Base-by-base conservation (phyloP, 192 early-diverging fungal species). In the Ambispora gerdemannii region DNA sequence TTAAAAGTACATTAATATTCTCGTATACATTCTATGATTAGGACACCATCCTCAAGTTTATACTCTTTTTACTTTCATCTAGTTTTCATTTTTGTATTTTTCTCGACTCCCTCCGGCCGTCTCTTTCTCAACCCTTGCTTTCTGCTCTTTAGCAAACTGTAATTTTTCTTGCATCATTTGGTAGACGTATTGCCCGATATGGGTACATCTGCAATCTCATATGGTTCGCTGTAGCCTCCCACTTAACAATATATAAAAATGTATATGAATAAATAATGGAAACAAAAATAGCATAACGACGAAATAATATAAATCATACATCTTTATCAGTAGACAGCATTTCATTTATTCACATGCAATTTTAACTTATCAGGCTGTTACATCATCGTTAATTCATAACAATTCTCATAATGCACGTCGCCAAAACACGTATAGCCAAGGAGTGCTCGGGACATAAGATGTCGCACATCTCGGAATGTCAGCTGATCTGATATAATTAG, bases 381-480 rank as follows among this genome's bases (percentile, higher is more conserved):
- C 8, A 88, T 84, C 3, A 81, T 80, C 32, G 83, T 76, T n/a
- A 98, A 82, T 70, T 98, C 96, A 66, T 84, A 83, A 68, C 93
- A 94, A 50, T 87, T 83, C 53, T 85, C 79, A 96, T 2, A 98
- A 70, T 7, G 74, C 70, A 4, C 76, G 71, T 7, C 91, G 78
- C 55, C 95, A 89, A 82, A 98, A 95, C 15, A 99, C 85, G 72
- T 98, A 98, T 0, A 78, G 11, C 97, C 96, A 27, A 99, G 80
- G 17, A 95, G 84, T 4, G 95, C 95, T 33, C 95, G 84, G 3
- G 96, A 98, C 77, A 95, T 88, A 32, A 99, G 65, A 49, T 96
- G 88, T 25, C 97, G 86, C 30, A 95, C 84, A 73, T 99, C 97
- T 47, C 96, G 87, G 32, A 99, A n/a, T n/a, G n/a, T 72, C 76